phyloP scores from a whole-genome alignment of 2,329 filamentous ascomycete genomes.

The Parascedosporium putredinis region DNA sequence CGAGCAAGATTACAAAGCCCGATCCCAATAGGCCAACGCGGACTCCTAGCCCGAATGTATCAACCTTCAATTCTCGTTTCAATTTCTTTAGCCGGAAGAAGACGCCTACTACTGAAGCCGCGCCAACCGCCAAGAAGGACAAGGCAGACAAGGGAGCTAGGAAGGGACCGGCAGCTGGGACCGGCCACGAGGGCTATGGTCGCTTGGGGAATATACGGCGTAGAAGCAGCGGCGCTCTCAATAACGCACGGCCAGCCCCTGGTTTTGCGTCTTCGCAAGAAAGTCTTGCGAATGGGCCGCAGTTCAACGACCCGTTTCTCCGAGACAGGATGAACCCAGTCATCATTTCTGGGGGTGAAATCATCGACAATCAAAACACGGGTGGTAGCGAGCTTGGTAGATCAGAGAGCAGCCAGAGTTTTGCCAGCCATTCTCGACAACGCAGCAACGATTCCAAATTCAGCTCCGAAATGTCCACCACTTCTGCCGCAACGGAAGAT shows the following conservation, averaged over 20 bases:
- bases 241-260: slow-evolving; percentile 31
- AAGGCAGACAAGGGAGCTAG: slow-evolving; percentile 48
- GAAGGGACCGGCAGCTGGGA: slow-evolving; percentile 83
- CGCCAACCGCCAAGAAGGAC: slow-evolving; percentile 42
- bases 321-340: slow-evolving; percentile 54
- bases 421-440: slow-evolving; percentile 21
- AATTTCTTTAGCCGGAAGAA: slow-evolving; percentile 70
- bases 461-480: slow-evolving; percentile 21
- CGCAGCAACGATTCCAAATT: slow-evolving; percentile 33
- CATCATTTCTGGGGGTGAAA: slow-evolving; percentile 52
- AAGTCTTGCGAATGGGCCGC: slow-evolving; percentile 27
- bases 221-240: slow-evolving; percentile 50
- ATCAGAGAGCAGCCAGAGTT: slow-evolving; percentile 40
- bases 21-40: slow-evolving; percentile 22
- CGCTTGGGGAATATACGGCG: slow-evolving; percentile 50
- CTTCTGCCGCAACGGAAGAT: slow-evolving; percentile 28
- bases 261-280: slow-evolving; percentile 40
- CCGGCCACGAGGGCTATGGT: slow-evolving; percentile 81
- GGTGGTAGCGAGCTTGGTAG: slow-evolving; percentile 36
- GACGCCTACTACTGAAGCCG: slow-evolving; percentile 37
- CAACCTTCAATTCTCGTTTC: slow-evolving; percentile 55
- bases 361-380: slow-evolving; percentile 50
- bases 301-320: slow-evolving; percentile 42
- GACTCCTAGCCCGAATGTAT: slow-evolving; percentile 42
- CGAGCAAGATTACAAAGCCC: slow-evolving; percentile 16